Evolutionary conservation across 139 green algal genomes (phyloP).

Genomic region (Asterochloris erici): DNA sequence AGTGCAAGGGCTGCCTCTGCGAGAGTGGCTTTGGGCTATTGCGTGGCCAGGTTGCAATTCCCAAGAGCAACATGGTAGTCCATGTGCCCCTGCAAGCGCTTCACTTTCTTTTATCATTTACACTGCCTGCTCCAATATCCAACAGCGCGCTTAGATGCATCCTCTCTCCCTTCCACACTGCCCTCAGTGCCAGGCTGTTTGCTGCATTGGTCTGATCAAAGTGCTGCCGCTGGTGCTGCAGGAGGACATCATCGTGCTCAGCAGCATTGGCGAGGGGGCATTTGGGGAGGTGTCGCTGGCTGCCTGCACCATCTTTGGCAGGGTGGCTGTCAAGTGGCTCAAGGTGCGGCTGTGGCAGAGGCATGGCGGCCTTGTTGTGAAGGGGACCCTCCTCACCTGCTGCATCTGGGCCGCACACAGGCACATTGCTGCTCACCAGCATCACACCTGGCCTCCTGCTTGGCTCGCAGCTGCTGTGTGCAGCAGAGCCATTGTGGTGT

Average conservation of each 20-base stretch:
- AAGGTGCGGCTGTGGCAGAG: conserved; percentile 40
- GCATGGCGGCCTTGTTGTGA: too few relatives aligned
- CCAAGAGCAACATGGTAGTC: background rate
- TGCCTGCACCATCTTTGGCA: conserved; percentile 59
- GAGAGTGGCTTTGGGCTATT: background rate
- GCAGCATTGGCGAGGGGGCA: conserved; percentile 69
- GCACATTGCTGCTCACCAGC: too few relatives aligned
- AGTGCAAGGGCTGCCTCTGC: background rate
- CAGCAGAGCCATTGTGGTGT: too few relatives aligned
- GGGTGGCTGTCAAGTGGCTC: conserved; percentile 82
- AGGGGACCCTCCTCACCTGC: too few relatives aligned
- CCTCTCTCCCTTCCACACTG: background rate
- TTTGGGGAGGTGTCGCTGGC: conserved; percentile 82
- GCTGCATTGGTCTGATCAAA: background rate
- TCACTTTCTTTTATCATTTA: background rate
- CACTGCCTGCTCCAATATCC: background rate
- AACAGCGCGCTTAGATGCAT: background rate
- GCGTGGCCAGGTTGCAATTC: background rate
- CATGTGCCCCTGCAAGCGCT: background rate
- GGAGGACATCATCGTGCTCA: conserved; percentile 52
- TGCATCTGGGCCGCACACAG: too few relatives aligned
- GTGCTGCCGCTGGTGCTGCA: background rate
- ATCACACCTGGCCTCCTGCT: too few relatives aligned
- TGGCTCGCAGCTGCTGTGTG: too few relatives aligned
- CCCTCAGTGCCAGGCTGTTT: background rate